Evolutionary conservation across 768 basidiomycete species (phyloP), one percentile per base, ranked within the genome.

Genomic region (Epithele typhae): DNA sequence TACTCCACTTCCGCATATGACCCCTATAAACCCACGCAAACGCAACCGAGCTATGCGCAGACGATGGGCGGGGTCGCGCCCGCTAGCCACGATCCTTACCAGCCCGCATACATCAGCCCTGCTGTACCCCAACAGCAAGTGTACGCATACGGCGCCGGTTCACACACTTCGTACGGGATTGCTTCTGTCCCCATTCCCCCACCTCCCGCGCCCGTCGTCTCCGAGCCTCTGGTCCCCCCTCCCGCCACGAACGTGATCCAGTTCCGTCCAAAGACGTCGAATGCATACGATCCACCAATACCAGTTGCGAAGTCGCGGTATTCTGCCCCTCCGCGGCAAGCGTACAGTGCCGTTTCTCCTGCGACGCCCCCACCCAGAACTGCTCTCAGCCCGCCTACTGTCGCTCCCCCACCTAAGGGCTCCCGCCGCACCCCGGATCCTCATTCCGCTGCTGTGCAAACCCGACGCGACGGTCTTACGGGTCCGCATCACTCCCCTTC

Each of bases 271-370:
- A 86, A 80, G 65, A 64, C 78, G 25, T 71, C 69, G 12, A 85
- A 87, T 53, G 87, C 86, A 1, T 89, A 87, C 55, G 87, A 89
- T 55, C 87, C 87, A 2, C 86, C 87, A 25, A 76, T 88, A 48
- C 78, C 78, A 32, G 72, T 80, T 1, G 64, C 69, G 15, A 75
- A 68, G 48, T 63, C 64, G 25, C 67, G 61, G 40, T 67, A 71
- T 39, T 58, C 59, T 14, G 30, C 49, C 21, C 44, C 54, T 21
- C 43, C 54, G 22, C 44, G 46, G 1, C 39, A 21, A 36, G 44
- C 39, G 15, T 47, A 43, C 36, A 47, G 36, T 41, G 18, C 52
- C 22, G 43, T 44, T 5, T 42, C 47, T 8, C 48, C 48, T 14
- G 34, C 48, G 25, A 49, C 48, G 5, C 52, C 48, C 8, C 47